These are phyloP conservation scores for Flaveria ramosissima DNA, from an alignment of 129 eudicot species.

Conservation along the genomic window DNA sequence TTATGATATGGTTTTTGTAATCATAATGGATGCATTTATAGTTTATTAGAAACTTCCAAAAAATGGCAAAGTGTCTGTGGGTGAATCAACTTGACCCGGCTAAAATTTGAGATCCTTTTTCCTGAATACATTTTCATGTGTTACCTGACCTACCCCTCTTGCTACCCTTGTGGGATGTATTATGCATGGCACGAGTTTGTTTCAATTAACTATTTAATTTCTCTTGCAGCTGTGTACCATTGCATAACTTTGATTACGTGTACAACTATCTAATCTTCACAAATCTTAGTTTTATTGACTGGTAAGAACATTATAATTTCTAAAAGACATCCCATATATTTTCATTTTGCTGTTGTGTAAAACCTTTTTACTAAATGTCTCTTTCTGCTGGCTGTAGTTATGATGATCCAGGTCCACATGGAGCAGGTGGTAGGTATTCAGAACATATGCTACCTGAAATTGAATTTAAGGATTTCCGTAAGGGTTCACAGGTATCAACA, in stretches of 20 bases:
- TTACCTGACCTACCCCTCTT: neutral
- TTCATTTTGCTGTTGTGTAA: neutral
- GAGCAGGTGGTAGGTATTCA: constrained; percentile 60
- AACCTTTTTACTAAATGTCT: neutral
- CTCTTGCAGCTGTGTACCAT: constrained; percentile 63
- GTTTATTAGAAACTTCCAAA: neutral
- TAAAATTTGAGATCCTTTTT: neutral
- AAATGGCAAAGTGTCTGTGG: neutral
- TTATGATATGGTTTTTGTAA: neutral
- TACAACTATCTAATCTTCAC: constrained; percentile 65
- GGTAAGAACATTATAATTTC: constrained; percentile 42
- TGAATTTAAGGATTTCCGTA: constrained; percentile 53
- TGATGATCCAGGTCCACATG: constrained; percentile 72
- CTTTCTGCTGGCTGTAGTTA: constrained; percentile 44
- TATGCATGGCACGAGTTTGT: neutral
- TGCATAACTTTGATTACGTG: constrained; percentile 62
- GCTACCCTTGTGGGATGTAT: constrained; percentile 14
- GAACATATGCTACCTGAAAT: constrained; percentile 71
- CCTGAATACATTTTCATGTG: neutral
- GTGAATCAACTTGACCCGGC: neutral
- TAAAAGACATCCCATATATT: constrained; percentile 13
- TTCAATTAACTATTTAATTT: neutral
- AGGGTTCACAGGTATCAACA: constrained; percentile 68
- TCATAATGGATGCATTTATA: neutral
- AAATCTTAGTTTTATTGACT: constrained; percentile 62